phyloP scores from a whole-genome alignment of 164 flowering plant species.

The Nelumbo lutea region DNA sequence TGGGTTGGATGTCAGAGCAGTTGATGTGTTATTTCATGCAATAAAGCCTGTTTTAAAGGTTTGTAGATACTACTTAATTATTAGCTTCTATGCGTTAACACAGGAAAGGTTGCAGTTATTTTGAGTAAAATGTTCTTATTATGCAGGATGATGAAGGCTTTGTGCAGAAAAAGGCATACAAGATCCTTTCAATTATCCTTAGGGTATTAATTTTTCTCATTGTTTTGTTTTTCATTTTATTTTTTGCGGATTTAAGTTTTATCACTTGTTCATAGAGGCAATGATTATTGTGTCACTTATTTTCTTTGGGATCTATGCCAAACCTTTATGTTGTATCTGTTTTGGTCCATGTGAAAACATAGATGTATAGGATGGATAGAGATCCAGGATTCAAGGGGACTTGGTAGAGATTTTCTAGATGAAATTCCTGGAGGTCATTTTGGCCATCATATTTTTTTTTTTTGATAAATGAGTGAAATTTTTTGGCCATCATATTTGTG shows the following conservation, averaged over 20 bases:
- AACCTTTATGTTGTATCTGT: not conserved
- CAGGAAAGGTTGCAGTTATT: not conserved
- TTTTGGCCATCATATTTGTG: not conserved
- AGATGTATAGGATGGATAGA: not conserved
- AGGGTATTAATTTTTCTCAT: slow-evolving; percentile 37
- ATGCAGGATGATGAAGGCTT: slow-evolving; percentile 70
- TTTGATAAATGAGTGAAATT: too few relatives aligned
- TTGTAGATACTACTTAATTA: not conserved
- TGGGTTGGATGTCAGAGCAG: slow-evolving; percentile 55
- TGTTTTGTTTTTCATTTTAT: not conserved
- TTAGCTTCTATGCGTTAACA: not conserved
- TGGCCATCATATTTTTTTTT: too few relatives aligned
- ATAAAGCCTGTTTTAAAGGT: slow-evolving; percentile 75
- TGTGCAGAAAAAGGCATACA: slow-evolving; percentile 93
- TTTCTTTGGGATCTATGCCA: not conserved
- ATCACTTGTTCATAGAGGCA: not conserved
- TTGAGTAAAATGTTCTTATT: slow-evolving; percentile 8
- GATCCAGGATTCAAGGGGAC: not conserved
- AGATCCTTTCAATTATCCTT: slow-evolving; percentile 73
- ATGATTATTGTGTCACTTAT: not conserved
- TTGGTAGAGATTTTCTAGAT: not conserved
- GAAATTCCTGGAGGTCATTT: too few relatives aligned
- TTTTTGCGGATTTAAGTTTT: not conserved
- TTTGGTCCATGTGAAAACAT: not conserved
- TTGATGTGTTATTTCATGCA: slow-evolving; percentile 47